These are phyloP conservation scores for Cornus controversa DNA, from an alignment of 148 eudicot genomes.

Conservation along the genomic window DNA sequence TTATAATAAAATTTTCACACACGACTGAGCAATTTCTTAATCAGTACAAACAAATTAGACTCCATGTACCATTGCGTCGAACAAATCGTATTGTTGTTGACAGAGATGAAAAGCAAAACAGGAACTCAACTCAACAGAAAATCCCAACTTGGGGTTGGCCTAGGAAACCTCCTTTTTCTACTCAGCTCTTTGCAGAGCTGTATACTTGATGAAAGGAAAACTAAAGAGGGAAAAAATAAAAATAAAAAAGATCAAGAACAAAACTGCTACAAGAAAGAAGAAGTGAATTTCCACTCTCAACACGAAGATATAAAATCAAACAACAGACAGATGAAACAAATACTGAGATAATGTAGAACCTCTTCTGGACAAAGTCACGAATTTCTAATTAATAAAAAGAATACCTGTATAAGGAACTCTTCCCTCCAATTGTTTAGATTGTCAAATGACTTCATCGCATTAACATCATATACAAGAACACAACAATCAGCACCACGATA, in stretches of 20 bases:
- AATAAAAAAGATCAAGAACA: background rate
- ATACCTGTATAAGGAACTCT: slow-evolving; percentile 92
- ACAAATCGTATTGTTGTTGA: background rate
- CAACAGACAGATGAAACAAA: background rate
- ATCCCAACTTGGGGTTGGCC: background rate
- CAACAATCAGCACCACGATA: slow-evolving; percentile 98
- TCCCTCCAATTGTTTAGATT: slow-evolving; percentile 89
- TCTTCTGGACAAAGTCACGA: background rate
- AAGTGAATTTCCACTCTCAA: background rate
- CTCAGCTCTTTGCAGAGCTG: background rate
- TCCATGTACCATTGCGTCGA: too few species aligned
- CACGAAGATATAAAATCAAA: background rate
- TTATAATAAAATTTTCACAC: background rate
- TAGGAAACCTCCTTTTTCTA: background rate
- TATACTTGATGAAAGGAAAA: background rate
- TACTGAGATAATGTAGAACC: background rate
- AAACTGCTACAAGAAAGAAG: background rate
- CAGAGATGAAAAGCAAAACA: background rate
- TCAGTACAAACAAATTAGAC: background rate
- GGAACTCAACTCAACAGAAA: background rate
- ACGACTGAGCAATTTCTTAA: background rate
- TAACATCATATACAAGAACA: slow-evolving; percentile 93
- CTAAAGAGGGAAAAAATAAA: too few species aligned
- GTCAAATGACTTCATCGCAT: slow-evolving; percentile 88
- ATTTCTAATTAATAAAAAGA: background rate